Base-by-base conservation (phyloP, 805 yeast species). In the Lipomyces chichibuensis region DNA sequence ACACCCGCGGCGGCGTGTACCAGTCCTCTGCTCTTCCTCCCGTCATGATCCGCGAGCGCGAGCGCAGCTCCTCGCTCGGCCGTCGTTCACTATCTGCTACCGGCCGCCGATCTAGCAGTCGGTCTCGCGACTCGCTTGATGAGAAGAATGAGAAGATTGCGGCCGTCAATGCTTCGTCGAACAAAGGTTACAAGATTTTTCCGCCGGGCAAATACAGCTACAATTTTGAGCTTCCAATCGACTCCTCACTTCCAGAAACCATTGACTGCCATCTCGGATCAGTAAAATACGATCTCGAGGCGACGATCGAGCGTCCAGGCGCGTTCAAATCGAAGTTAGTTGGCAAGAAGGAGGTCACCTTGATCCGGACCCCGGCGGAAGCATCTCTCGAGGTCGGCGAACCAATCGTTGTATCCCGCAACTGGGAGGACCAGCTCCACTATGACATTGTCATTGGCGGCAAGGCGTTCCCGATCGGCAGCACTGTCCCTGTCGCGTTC, bases 371-470 rank as follows among this genome's bases (percentile, higher is more conserved):
- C 0, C 93, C 93, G 11, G 82, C 91, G 0, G 92, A 90, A 65
- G 85, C 85, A 51, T 90, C 92, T 53, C 84, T 89, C 29, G 98
- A 95, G 76, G 94, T 90, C 74, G 88, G 89, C 69, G 99, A 95
- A 75, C 98, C 99, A 0, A 94, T 95, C 63, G 90, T 92, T 3
- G 92, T 95, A 49, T 84, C 89, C 33, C 83, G 96, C 67, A 94
- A 91, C 71, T 95, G 99, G 99, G 71, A 70, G 29, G 92, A 91
- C 75, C 91, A 90, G 75, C 78, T 95, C 39, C 88, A 88, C 72
- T 95, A 95, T 75, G 98, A 95, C 74, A 92, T 95, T 56, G 87
- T 92, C 23, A 88, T 95, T 63, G 96, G 96, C 1, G 91, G 97
- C 33, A 95, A 94, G 76, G 88, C 92, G 33, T 87, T 95, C 63